Conservation (phyloP, 192 early-diverging fungal species). For the Fimicolochytrium jonesii region DNA sequence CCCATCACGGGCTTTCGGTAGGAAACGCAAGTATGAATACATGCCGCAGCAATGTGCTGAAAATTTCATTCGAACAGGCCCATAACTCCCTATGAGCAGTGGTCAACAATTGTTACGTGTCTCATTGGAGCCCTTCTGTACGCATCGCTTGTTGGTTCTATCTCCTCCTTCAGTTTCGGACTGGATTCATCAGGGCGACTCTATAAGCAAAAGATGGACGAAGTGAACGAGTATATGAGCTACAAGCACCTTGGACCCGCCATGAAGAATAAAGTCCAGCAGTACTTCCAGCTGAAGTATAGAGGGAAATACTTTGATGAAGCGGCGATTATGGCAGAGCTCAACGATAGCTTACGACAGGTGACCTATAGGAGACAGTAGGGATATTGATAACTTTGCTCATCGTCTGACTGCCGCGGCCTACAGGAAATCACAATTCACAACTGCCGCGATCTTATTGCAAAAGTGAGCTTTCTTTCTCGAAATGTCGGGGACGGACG, state of each 20-base stretch:
- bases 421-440: slow-evolving; percentile 42
- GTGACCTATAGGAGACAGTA: too few relatives aligned
- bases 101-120: slow-evolving; percentile 24
- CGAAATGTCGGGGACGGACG: slow-evolving; percentile 38
- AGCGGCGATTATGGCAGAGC: slow-evolving; percentile 37
- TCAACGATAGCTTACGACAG: slow-evolving; percentile 43
- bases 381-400: too few relatives aligned
- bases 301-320: slow-evolving; percentile 51
- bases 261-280: slow-evolving; percentile 28
- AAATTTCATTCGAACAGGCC: too few relatives aligned
- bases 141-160: slow-evolving; percentile 44
- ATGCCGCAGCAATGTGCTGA: too few relatives aligned
- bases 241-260: slow-evolving; percentile 35
- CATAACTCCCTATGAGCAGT: too few relatives aligned
- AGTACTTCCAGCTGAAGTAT: slow-evolving; percentile 50
- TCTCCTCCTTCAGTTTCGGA: slow-evolving; percentile 48
- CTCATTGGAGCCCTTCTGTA: slow-evolving; percentile 39
- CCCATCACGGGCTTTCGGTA: slow-evolving; percentile 43
- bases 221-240: slow-evolving; percentile 51
- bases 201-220: slow-evolving; percentile 49
- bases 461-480: slow-evolving; percentile 46
- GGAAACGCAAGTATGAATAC: neutral
- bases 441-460: slow-evolving; percentile 45
- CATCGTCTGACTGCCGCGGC: too few relatives aligned
- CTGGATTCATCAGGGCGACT: slow-evolving; percentile 43